phyloP scores from a whole-genome alignment of 75 land plant species.

The Selaginella moellendorffii region DNA sequence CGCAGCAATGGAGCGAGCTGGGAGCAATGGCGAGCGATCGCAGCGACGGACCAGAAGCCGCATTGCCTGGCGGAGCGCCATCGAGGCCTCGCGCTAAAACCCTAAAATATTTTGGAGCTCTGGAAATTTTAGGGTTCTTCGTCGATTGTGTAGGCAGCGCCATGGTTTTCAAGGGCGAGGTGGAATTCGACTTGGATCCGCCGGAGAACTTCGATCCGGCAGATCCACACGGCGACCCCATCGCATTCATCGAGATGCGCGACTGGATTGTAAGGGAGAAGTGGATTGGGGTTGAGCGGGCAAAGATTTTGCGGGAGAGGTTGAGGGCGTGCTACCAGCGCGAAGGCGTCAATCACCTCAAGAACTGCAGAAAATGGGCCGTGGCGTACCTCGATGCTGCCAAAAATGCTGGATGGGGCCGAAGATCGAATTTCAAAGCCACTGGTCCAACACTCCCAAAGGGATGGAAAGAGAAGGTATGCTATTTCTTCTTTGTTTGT shows the following conservation, averaged over 20 bases:
- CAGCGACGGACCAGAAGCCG: background rate
- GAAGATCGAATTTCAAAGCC: background rate
- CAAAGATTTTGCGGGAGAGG: slow-evolving; percentile 72
- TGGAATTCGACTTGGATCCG: slow-evolving; percentile 33
- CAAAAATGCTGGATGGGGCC: slow-evolving; percentile 73
- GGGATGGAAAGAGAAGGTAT: background rate
- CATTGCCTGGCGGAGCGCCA: background rate
- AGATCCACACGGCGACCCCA: slow-evolving; percentile 49
- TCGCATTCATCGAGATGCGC: slow-evolving; percentile 60
- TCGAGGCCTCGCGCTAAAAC: background rate
- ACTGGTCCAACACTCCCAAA: background rate
- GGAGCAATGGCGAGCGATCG: background rate
- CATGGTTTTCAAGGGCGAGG: slow-evolving; percentile 46
- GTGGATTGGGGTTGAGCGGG: slow-evolving; percentile 78
- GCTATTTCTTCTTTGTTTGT: too few relatives aligned
- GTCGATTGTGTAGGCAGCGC: slow-evolving; percentile 5
- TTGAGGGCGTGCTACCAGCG: slow-evolving; percentile 71
- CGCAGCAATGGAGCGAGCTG: background rate
- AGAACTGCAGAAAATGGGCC: slow-evolving; percentile 72
- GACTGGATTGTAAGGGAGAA: slow-evolving; percentile 86
- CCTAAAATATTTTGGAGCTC: background rate
- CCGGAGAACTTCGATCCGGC: slow-evolving; percentile 71
- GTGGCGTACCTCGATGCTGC: slow-evolving; percentile 70
- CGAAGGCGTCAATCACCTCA: slow-evolving; percentile 85
- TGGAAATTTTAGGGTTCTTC: background rate